These are phyloP conservation scores for Geotrichum europaeum DNA, from an alignment of 1,139 yeast genomes.

Conservation along the genomic window DNA sequence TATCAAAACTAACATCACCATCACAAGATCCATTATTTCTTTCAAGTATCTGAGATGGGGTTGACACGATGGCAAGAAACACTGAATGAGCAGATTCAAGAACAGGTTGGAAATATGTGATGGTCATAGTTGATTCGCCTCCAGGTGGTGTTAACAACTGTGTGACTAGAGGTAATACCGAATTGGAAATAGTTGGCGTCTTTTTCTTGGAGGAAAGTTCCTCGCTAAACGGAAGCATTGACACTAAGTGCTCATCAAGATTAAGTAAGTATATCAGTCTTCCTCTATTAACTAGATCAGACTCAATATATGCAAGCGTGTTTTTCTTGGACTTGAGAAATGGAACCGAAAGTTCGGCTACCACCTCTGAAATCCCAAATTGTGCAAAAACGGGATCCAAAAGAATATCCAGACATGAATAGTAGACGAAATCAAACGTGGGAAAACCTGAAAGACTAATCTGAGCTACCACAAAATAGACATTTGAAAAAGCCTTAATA, in stretches of 20 bases:
- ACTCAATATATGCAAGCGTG: neutral
- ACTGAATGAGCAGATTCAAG: conserved; percentile 68
- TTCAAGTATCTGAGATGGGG: conserved; percentile 15
- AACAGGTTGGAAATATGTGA: conserved; percentile 35
- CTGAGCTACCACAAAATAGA: conserved; percentile 51
- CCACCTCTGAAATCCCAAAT: conserved; percentile 3
- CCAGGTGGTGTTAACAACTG: conserved; percentile 38
- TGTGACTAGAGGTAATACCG: conserved; percentile 43
- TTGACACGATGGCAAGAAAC: conserved; percentile 37
- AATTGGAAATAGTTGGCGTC: conserved; percentile 31
- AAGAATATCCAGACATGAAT: conserved; percentile 46
- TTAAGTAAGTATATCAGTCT: conserved; percentile 54
- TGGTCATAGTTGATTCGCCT: conserved; percentile 5
- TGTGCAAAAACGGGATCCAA: conserved; percentile 29
- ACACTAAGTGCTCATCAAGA: conserved; percentile 52
- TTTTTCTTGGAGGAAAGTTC: conserved; percentile 21
- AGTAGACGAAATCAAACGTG: conserved; percentile 59
- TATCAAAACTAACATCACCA: conserved; percentile 14
- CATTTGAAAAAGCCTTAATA: conserved; percentile 44
- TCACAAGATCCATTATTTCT: conserved; percentile 13
- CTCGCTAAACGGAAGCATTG: conserved; percentile 21
- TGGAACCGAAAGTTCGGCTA: conserved; percentile 8
- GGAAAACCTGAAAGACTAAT: conserved; percentile 71
- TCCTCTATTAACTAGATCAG: conserved; percentile 40
- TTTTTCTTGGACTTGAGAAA: neutral